Evolutionary conservation across 495 filamentous ascomycete genomes (phyloP).

Genomic region (Eremomyces bilateralis): DNA sequence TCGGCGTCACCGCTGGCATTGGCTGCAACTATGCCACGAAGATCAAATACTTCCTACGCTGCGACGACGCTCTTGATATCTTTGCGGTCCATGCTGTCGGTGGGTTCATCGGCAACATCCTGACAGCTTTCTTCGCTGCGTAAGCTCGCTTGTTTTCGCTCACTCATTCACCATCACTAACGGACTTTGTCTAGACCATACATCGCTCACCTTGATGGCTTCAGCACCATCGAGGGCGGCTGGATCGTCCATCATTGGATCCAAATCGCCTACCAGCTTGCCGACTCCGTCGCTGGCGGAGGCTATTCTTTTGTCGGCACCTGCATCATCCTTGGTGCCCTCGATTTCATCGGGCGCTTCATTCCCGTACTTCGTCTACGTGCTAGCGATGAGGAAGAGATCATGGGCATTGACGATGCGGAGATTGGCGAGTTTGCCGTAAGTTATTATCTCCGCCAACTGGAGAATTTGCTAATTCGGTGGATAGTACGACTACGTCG

Average conservation of each 20-base stretch:
- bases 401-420: slow-evolving; percentile 80
- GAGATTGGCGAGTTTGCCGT: slow-evolving; percentile 93
- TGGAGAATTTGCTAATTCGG: slow-evolving; percentile 1
- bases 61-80: slow-evolving; percentile 87
- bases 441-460: slow-evolving; percentile 14
- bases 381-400: slow-evolving; percentile 63
- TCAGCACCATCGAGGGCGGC: slow-evolving; percentile 48
- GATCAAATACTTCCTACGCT: slow-evolving; percentile 68
- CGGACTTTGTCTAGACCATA: slow-evolving; percentile 34
- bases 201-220: slow-evolving; percentile 73
- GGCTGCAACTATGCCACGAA: slow-evolving; percentile 93
- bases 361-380: slow-evolving; percentile 69
- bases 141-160: slow-evolving; percentile 21
- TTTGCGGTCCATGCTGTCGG: slow-evolving; percentile 83
- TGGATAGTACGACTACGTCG: slow-evolving; percentile 75
- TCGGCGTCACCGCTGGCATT: slow-evolving; percentile 60
- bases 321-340: slow-evolving; percentile 43
- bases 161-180: slow-evolving; percentile 4
- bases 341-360: slow-evolving; percentile 55
- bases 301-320: slow-evolving; percentile 75
- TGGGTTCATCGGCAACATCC: slow-evolving; percentile 71
- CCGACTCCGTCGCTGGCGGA: slow-evolving; percentile 65
- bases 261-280: slow-evolving; percentile 73
- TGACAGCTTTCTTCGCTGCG: slow-evolving; percentile 83
- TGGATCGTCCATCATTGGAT: slow-evolving; percentile 85